phyloP scores from a whole-genome alignment of 2,329 filamentous ascomycete species.

The Ramularia endophylla region DNA sequence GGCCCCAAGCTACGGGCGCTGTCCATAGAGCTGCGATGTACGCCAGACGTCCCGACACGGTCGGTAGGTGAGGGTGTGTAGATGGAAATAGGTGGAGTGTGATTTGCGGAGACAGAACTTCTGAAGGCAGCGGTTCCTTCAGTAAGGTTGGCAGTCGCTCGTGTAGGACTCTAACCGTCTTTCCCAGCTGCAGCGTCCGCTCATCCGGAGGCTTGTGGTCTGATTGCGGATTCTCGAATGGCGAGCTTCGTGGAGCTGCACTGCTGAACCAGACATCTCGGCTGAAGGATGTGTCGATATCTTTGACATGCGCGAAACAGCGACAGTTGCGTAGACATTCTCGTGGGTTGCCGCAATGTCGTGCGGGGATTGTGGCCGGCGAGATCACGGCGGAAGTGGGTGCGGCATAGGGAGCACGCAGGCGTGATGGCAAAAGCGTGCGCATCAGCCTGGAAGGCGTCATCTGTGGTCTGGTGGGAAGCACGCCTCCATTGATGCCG shows the following conservation, averaged over 20 bases:
- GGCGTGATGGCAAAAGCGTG: slow-evolving; percentile 39
- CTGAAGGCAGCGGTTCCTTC: slow-evolving; percentile 54
- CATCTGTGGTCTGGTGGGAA: slow-evolving; percentile 21
- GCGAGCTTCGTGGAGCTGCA: slow-evolving; percentile 26
- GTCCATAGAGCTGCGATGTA: slow-evolving; percentile 96
- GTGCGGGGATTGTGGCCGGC: slow-evolving; percentile 4
- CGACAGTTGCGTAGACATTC: slow-evolving; percentile 22
- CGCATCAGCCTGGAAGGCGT: slow-evolving; percentile 40
- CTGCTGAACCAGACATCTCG: slow-evolving; percentile 42
- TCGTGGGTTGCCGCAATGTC: slow-evolving; percentile 15
- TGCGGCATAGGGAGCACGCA: slow-evolving; percentile 16
- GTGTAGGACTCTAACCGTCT: slow-evolving; percentile 56
- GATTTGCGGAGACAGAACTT: slow-evolving; percentile 57
- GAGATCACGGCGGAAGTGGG: slow-evolving; percentile 5
- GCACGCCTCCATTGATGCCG: too few species aligned
- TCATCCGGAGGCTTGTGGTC: slow-evolving; percentile 49
- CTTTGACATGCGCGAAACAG: slow-evolving; percentile 28
- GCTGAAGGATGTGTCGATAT: slow-evolving; percentile 23
- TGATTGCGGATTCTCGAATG: slow-evolving; percentile 3
- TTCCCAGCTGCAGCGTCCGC: slow-evolving; percentile 56
- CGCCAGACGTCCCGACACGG: slow-evolving; percentile 82
- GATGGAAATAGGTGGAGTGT: slow-evolving; percentile 60
- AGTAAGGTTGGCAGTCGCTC: slow-evolving; percentile 57
- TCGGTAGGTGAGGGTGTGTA: slow-evolving; percentile 82
- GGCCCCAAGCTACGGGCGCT: slow-evolving; percentile 91